Conservation (phyloP, 2,329 filamentous ascomycete genomes). For the Hymenoscyphus fructigenus region DNA sequence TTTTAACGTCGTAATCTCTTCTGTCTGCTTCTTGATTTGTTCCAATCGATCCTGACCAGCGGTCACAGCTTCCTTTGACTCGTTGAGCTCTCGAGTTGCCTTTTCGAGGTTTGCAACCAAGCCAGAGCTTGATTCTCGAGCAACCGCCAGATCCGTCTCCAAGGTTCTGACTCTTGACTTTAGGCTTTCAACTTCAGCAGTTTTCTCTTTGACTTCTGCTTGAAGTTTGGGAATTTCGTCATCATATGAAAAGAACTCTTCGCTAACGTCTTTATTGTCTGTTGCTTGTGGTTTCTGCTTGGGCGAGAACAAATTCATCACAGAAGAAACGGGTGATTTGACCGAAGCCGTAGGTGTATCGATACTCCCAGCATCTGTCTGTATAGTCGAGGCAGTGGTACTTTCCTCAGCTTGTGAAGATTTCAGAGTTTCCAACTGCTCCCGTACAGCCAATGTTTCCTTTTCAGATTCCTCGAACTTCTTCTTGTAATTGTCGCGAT, state of each 20-base stretch:
- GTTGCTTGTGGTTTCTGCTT: constrained; percentile 43
- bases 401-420: constrained; percentile 40
- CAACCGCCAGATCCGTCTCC: constrained; percentile 67
- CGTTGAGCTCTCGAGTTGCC: constrained; percentile 57
- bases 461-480: constrained; percentile 70
- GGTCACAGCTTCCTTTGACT: constrained; percentile 63
- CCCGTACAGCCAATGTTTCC: constrained; percentile 58
- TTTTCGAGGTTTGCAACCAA: constrained; percentile 51
- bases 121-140: constrained; percentile 68
- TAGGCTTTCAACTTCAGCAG: constrained; percentile 69
- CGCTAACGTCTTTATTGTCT: constrained; percentile 43
- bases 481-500: constrained; percentile 78
- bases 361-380: constrained; percentile 28
- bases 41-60: constrained; percentile 24
- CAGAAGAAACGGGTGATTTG: constrained; percentile 50
- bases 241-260: constrained; percentile 92
- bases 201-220: constrained; percentile 67
- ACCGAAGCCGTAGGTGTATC: constrained; percentile 37
- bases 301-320: constrained; percentile 50
- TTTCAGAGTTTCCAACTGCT: constrained; percentile 61
- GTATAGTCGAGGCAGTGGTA: constrained; percentile 20
- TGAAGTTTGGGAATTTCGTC: constrained; percentile 83
- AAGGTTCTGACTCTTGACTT: constrained; percentile 67
- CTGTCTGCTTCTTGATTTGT: constrained; percentile 29
- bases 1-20: constrained; percentile 31